Evolutionary conservation across 1,284 basidiomycete species (phyloP).

Genomic region (Tilletiopsis washingtonensis): DNA sequence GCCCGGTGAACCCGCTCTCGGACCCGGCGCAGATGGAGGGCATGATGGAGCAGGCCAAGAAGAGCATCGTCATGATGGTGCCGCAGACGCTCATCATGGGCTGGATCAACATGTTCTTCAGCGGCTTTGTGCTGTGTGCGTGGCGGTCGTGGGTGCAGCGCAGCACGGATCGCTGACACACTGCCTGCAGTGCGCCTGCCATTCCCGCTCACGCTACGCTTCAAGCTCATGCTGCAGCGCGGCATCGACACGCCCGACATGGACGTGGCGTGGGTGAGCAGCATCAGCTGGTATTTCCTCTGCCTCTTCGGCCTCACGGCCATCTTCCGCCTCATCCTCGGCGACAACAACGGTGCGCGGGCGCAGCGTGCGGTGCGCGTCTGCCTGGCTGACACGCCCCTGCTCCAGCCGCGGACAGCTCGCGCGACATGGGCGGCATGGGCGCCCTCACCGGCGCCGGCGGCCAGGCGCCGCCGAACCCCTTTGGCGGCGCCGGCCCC

Average conservation of each 20-base stretch:
- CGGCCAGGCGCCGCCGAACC: slow-evolving; percentile 20
- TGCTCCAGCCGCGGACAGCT: slow-evolving; percentile 40
- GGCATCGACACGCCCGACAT: slow-evolving; percentile 93
- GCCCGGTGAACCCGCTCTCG: slow-evolving; percentile 58
- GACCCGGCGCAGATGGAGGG: slow-evolving; percentile 91
- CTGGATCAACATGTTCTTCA: slow-evolving; percentile 99
- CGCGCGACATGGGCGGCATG: slow-evolving; percentile 44
- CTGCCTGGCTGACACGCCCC: background rate
- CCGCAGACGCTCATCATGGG: slow-evolving; percentile 89
- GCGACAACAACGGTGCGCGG: slow-evolving; percentile 73
- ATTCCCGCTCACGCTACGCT: slow-evolving; percentile 90
- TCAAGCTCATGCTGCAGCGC: slow-evolving; percentile 97
- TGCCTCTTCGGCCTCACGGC: slow-evolving; percentile 97
- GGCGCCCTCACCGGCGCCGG: slow-evolving; percentile 23
- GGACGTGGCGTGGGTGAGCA: slow-evolving; percentile 98
- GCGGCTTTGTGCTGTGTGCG: slow-evolving; percentile 89
- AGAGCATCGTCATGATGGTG: slow-evolving; percentile 70
- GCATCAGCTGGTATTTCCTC: slow-evolving; percentile 97
- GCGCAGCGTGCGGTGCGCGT: background rate
- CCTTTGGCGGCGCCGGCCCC: slow-evolving; percentile 50
- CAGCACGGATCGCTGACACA: background rate
- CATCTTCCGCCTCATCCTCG: slow-evolving; percentile 84
- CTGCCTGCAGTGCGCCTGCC: slow-evolving; percentile 65
- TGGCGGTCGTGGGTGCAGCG: background rate
- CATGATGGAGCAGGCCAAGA: slow-evolving; percentile 99